A percentile compares a stretch with the other conserved stretches of the same genome.
Conservation (phyloP, 768 basidiomycete species). For the Guyanaporus albipodus region DNA sequence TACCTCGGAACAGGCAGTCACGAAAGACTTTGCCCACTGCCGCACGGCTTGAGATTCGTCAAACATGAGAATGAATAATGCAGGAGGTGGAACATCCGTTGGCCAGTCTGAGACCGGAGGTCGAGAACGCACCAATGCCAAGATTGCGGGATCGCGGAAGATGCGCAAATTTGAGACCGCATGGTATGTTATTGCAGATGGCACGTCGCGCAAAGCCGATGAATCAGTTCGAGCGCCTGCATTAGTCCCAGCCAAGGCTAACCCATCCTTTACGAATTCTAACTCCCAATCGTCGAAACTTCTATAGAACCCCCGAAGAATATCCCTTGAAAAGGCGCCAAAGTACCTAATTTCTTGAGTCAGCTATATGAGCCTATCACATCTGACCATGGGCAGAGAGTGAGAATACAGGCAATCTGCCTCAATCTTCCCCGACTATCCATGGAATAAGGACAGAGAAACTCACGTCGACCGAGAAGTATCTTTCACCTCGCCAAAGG, state of each 20-base stretch:
- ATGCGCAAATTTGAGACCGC: conserved; percentile 59
- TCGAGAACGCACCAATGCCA: conserved; percentile 29
- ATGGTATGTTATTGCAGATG: conserved; percentile 55
- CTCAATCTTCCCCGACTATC: conserved; percentile 5
- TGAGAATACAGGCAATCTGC: conserved; percentile 7
- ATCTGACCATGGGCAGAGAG: conserved; percentile 4
- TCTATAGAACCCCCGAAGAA: conserved; percentile 54
- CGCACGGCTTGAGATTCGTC: conserved; percentile 47
- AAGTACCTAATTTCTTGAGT: conserved; percentile 56
- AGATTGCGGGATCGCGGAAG: conserved; percentile 48
- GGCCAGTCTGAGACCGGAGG: conserved; percentile 47
- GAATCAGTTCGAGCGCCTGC: conserved; percentile 6
- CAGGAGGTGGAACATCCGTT: conserved; percentile 52
- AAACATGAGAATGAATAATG: conserved; percentile 56
- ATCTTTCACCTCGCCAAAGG: conserved; percentile 60
- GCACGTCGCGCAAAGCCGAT: conserved; percentile 38
- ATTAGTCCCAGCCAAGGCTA: conserved; percentile 34
- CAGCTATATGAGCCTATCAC: conserved; percentile 6
- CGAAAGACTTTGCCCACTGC: conserved; percentile 55
- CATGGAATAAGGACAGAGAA: not conserved
- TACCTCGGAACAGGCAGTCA: conserved; percentile 33
- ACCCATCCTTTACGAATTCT: conserved; percentile 43
- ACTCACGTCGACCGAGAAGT: conserved; percentile 71
- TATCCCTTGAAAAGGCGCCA: conserved; percentile 52
- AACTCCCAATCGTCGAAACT: conserved; percentile 69